Conservation (phyloP, 2,329 filamentous ascomycete genomes). For the Calonectria hawksworthii region DNA sequence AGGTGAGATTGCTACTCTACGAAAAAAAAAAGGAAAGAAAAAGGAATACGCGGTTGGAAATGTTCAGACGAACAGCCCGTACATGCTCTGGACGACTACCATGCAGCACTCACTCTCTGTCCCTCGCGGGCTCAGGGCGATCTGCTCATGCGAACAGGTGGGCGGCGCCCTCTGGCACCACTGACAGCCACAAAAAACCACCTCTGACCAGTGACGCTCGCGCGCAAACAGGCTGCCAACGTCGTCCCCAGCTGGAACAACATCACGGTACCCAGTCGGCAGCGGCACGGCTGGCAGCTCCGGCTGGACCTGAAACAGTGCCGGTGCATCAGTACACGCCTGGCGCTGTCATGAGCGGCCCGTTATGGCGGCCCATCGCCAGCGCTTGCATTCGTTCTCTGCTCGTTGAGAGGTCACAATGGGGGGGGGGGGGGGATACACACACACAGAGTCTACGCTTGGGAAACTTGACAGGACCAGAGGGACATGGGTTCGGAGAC, state of each 20-base stretch:
- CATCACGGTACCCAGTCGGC: conserved; percentile 8
- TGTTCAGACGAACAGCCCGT: background rate
- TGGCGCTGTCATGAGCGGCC: conserved; percentile 23
- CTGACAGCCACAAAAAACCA: background rate
- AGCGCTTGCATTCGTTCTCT: conserved; percentile 34
- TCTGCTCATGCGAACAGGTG: conserved; percentile 20
- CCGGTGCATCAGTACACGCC: conserved; percentile 40
- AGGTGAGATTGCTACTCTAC: background rate
- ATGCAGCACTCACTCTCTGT: background rate
- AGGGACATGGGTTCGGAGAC: background rate
- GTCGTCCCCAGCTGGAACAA: background rate
- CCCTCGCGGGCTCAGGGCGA: background rate
- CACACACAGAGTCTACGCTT: background rate
- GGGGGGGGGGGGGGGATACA: too few relatives aligned
- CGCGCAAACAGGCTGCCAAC: background rate
- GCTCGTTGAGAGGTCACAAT: background rate
- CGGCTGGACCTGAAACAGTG: conserved; percentile 38
- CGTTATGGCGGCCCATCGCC: background rate
- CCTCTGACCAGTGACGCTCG: background rate
- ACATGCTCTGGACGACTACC: background rate
- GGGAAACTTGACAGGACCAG: background rate
- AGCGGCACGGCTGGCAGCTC: background rate
- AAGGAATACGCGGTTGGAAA: background rate
- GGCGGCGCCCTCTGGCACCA: conserved; percentile 7
- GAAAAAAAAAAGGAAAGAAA: background rate